Conservation (phyloP, 768 basidiomycete genomes). For the Lactarius pseudohatsudake region DNA sequence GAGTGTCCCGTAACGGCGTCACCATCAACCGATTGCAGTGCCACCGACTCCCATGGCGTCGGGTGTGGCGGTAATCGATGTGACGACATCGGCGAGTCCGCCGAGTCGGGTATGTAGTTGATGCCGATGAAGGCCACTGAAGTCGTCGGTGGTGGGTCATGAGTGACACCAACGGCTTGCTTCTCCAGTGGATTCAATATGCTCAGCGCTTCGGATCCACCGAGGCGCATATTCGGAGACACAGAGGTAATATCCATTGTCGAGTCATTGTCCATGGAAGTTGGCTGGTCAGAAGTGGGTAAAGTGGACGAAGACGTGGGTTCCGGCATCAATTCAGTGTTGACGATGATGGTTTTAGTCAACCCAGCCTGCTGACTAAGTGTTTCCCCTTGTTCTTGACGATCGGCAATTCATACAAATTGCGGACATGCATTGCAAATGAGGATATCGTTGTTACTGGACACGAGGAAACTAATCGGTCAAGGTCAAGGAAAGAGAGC, state of each 20-base stretch:
- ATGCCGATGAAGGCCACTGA: conserved; percentile 27
- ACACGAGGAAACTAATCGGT: conserved; percentile 13
- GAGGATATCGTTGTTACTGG: conserved; percentile 19
- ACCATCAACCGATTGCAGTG: conserved; percentile 42
- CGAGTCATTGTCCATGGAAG: conserved; percentile 6
- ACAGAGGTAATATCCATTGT: conserved; percentile 15
- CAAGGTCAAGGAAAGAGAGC: conserved; percentile 10
- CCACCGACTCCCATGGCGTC: conserved; percentile 64
- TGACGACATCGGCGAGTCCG: conserved; percentile 45
- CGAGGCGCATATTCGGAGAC: background rate
- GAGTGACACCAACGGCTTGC: background rate
- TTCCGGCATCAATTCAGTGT: background rate
- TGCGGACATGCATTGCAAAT: background rate
- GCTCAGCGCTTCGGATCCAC: conserved; percentile 7
- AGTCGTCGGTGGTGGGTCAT: background rate
- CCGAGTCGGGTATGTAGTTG: conserved; percentile 25
- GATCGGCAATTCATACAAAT: background rate
- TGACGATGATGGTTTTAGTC: background rate
- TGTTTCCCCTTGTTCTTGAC: too few species aligned
- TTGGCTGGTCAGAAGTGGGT: conserved; percentile 1
- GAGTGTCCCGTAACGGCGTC: conserved; percentile 1
- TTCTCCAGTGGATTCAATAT: conserved; percentile 12
- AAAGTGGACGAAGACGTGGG: conserved; percentile 3
- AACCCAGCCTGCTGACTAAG: conserved; percentile 12
- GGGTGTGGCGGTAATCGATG: conserved; percentile 54